These are phyloP conservation scores for Ensete ventricosum DNA, from an alignment of 176 grass and related monocot species.

Conservation along the genomic window DNA sequence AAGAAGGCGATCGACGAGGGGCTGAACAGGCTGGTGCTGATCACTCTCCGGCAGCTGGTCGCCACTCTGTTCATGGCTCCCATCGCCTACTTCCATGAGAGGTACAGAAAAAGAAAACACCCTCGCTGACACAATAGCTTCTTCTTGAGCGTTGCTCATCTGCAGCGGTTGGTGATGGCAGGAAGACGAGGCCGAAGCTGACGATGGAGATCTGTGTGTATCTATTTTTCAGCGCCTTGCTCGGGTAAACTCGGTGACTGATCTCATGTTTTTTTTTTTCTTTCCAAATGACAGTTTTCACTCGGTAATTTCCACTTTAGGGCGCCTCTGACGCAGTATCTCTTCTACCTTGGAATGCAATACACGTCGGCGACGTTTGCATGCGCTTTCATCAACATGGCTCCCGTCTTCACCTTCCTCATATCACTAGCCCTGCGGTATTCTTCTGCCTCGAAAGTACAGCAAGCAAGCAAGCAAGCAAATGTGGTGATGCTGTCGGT, in stretches of 20 bases:
- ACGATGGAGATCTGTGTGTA: slow-evolving; percentile 51
- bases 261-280: background rate
- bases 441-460: background rate
- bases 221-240: slow-evolving; percentile 67
- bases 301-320: slow-evolving; percentile 14
- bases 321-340: slow-evolving; percentile 74
- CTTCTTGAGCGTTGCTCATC: background rate
- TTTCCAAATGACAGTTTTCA: background rate
- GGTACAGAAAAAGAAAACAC: slow-evolving; percentile 11
- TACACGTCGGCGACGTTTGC: slow-evolving; percentile 88
- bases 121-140: background rate
- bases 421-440: slow-evolving; percentile 53
- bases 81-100: slow-evolving; percentile 60
- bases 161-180: background rate
- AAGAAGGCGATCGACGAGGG: slow-evolving; percentile 62
- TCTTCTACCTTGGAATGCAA: slow-evolving; percentile 66
- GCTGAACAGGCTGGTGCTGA: slow-evolving; percentile 50
- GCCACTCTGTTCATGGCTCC: slow-evolving; percentile 55
- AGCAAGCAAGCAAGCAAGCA: background rate
- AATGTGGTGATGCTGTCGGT: background rate
- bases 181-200: slow-evolving; percentile 73
- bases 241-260: slow-evolving; percentile 42
- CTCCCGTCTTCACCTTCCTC: slow-evolving; percentile 74
- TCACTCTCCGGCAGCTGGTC: slow-evolving; percentile 51
- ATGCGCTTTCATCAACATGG: slow-evolving; percentile 83